Evolutionary conservation across 805 yeast species (phyloP).

Genomic region (Helenozyma rhizophorensis): DNA sequence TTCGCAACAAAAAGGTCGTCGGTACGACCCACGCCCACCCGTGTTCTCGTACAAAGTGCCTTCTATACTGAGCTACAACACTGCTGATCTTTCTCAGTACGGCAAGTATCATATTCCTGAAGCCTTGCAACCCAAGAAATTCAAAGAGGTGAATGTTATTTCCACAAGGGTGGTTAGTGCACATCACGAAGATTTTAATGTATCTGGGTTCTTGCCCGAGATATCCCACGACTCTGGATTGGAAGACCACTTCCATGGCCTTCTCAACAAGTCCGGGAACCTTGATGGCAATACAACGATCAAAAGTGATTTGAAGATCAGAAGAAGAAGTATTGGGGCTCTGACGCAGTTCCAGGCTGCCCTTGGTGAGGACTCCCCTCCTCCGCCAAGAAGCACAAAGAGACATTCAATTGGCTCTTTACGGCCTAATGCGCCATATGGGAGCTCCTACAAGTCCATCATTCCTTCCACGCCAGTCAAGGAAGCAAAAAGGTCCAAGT

Average conservation of each 20-base stretch:
- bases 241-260: slow-evolving; percentile 38
- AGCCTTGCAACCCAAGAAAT: slow-evolving; percentile 24
- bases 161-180: slow-evolving; percentile 42
- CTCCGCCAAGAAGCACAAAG: too few species aligned
- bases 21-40: slow-evolving; percentile 1
- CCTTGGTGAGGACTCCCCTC: too few species aligned
- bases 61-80: slow-evolving; percentile 11
- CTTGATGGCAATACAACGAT: background rate
- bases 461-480: too few species aligned
- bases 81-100: slow-evolving; percentile 9
- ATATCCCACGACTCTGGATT: slow-evolving; percentile 46
- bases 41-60: slow-evolving; percentile 11
- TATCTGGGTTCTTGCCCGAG: slow-evolving; percentile 43
- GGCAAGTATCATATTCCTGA: slow-evolving; percentile 22
- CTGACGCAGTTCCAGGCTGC: too few species aligned
- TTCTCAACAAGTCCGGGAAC: slow-evolving; percentile 13
- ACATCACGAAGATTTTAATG: slow-evolving; percentile 37
- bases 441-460: too few species aligned
- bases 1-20: slow-evolving; percentile 24
- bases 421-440: too few species aligned
- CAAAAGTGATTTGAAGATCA: background rate
- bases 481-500: slow-evolving; percentile 24
- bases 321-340: background rate
- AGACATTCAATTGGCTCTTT: too few species aligned
- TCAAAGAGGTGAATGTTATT: slow-evolving; percentile 39